Evolutionary conservation across 208 protist genomes (phyloP), one percentile per base, ranked within the genome.

Genomic region (Acanthamoeba polyphaga): DNA sequence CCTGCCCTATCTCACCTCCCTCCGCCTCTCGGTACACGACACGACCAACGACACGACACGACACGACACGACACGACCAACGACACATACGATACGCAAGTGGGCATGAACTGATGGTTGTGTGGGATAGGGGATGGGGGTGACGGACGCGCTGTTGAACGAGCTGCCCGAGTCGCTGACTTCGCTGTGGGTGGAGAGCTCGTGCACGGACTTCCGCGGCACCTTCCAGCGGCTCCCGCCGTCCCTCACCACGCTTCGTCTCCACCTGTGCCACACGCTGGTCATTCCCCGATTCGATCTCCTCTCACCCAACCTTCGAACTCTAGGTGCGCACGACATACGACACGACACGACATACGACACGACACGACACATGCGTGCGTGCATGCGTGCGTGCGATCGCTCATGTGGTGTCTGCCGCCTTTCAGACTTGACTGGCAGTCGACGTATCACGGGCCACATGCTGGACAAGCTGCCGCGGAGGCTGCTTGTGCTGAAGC

Each of bases 1-100:
- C 49, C 80, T 88, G 24, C 80, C 80, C 53, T 24, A 88, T 24
- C 80, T 88, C 80, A 13, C 29, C 27, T 88, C 80, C 13, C 80
- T 88, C 19, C 43, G 27, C 49, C 43, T 46, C 43, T 46, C 43
- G 43, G 43, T 46, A 27, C 58, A 64, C 58, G 58, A 64, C 58
- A 19, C 58, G 22, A 64, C 58, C 17, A 10, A 78, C 38, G 66
- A 17, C 53, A 17, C 53, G 53, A 58, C 53, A 58, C 53, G 53
- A 43, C 66, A 15, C 66, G 10, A 22, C n/a, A 13, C 22, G 15
- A 29, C 53, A 19, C 53, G 53, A 22, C 13, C n/a, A n/a, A 60
- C 53, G 13, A 60, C 53, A 60, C 53, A 46, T 4, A 46, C 43
- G 43, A 46, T 4, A 46, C 43, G 43, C 24, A 74, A 1, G 24